Percentiles rank a stretch among this genome's conserved stretches.
These are phyloP conservation scores for Colletotrichum lentis DNA, from an alignment of 2,329 filamentous ascomycete species.

Conservation along the genomic window DNA sequence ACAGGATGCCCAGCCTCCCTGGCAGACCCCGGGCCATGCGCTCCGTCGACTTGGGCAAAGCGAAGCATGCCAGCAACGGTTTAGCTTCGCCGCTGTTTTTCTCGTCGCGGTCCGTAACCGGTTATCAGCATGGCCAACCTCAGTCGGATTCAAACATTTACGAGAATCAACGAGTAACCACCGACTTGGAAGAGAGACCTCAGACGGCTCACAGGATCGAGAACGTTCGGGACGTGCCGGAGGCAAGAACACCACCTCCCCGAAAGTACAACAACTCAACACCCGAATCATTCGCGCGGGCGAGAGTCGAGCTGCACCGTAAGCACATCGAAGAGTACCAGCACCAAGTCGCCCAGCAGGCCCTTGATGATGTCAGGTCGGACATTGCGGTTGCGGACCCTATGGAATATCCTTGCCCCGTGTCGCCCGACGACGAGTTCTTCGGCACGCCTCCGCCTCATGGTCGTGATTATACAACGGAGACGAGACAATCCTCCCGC, in stretches of 20 bases:
- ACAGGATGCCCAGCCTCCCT: conserved; percentile 44
- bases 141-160: conserved; percentile 57
- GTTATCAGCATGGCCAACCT: conserved; percentile 55
- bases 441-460: conserved; percentile 42
- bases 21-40: conserved; percentile 54
- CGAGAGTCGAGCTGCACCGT: conserved; percentile 47
- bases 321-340: conserved; percentile 48
- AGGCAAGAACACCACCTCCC: conserved; percentile 48
- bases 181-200: conserved; percentile 56
- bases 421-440: conserved; percentile 56
- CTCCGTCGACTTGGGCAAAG: conserved; percentile 52
- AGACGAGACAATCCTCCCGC: conserved; percentile 60
- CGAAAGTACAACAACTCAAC: conserved; percentile 51
- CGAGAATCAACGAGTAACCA: conserved; percentile 46
- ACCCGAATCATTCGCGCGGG: conserved; percentile 51
- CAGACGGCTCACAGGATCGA: conserved; percentile 57
- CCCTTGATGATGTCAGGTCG: conserved; percentile 32
- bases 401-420: conserved; percentile 51
- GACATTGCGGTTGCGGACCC: conserved; percentile 42
- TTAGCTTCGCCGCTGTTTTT: conserved; percentile 52
- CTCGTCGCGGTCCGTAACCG: conserved; percentile 49
- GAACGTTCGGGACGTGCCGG: conserved; percentile 44
- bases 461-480: conserved; percentile 53
- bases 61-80: conserved; percentile 42
- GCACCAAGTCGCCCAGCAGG: conserved; percentile 44